Evolutionary conservation across 345 rosid species (phyloP).

Genomic region (Populus simonii): DNA sequence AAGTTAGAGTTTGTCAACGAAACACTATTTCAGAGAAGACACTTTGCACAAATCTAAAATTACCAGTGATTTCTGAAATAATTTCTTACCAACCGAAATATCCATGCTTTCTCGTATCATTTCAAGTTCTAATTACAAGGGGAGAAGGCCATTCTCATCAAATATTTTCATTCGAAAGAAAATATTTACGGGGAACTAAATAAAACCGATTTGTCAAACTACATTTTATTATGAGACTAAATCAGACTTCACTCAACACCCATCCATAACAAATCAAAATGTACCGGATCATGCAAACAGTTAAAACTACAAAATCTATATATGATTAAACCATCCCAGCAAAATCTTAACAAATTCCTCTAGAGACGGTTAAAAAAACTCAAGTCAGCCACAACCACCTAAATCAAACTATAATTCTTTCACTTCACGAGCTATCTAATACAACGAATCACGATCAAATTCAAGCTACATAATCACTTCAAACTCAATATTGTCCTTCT

Average conservation of each 20-base stretch:
- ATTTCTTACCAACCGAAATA: background rate
- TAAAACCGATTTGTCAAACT: background rate
- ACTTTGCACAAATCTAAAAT: background rate
- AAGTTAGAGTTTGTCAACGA: background rate
- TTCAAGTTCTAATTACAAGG: background rate
- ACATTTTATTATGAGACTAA: too few species aligned
- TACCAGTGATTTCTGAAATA: background rate
- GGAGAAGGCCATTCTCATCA: background rate
- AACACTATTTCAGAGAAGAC: background rate
- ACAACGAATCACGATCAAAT: too few species aligned
- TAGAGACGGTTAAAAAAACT: too few species aligned
- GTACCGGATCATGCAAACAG: background rate
- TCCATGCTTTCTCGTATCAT: background rate
- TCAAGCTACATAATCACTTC: too few species aligned
- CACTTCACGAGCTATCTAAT: too few species aligned
- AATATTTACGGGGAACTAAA: background rate
- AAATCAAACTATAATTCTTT: too few species aligned
- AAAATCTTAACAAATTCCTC: background rate
- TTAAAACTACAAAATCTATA: background rate
- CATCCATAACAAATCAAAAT: background rate
- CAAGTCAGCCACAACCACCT: too few species aligned
- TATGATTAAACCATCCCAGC: background rate
- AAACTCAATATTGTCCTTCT: too few species aligned
- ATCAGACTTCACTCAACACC: background rate
- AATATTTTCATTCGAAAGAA: background rate